phyloP scores from a whole-genome alignment of 2,329 filamentous ascomycete species.

The Aspergillus texensis region DNA sequence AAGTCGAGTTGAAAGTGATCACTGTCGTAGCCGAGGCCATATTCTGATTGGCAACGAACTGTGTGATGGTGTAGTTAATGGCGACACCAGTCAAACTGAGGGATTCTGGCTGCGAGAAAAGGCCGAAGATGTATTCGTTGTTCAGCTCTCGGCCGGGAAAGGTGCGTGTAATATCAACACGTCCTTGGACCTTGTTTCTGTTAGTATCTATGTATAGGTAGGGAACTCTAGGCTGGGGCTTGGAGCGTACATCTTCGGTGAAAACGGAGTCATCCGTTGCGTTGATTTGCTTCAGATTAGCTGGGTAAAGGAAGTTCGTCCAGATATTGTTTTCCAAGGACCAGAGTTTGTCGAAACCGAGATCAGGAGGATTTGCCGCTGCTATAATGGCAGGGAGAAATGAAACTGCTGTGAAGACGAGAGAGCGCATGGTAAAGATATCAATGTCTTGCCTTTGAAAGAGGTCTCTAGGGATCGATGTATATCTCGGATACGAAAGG shows the following conservation, averaged over 20 bases:
- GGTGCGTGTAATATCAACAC: slow-evolving; percentile 30
- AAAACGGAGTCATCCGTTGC: slow-evolving; percentile 27
- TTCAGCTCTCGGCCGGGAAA: slow-evolving; percentile 30
- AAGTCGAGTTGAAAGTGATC: slow-evolving; percentile 29
- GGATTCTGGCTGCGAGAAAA: slow-evolving; percentile 24
- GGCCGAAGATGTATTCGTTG: slow-evolving; percentile 32
- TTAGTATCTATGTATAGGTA: background rate
- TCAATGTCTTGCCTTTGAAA: background rate
- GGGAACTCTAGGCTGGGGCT: too few species aligned
- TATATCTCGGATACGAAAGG: background rate
- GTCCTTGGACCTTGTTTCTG: slow-evolving; percentile 26
- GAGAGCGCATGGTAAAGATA: background rate
- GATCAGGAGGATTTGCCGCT: slow-evolving; percentile 8
- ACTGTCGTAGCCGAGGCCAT: slow-evolving; percentile 25
- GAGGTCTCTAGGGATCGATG: background rate
- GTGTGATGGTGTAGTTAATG: slow-evolving; percentile 28
- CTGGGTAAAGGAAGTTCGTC: slow-evolving; percentile 29
- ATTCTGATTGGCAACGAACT: slow-evolving; percentile 27
- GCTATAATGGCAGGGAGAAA: background rate
- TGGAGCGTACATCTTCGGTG: slow-evolving; percentile 19
- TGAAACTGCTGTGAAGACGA: background rate
- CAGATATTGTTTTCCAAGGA: slow-evolving; percentile 26
- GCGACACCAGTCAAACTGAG: slow-evolving; percentile 26
- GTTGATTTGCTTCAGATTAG: slow-evolving; percentile 25
- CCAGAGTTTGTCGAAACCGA: slow-evolving; percentile 28